Conservation (phyloP, 148 eudicot species). For the Vaccinium myrtillus region DNA sequence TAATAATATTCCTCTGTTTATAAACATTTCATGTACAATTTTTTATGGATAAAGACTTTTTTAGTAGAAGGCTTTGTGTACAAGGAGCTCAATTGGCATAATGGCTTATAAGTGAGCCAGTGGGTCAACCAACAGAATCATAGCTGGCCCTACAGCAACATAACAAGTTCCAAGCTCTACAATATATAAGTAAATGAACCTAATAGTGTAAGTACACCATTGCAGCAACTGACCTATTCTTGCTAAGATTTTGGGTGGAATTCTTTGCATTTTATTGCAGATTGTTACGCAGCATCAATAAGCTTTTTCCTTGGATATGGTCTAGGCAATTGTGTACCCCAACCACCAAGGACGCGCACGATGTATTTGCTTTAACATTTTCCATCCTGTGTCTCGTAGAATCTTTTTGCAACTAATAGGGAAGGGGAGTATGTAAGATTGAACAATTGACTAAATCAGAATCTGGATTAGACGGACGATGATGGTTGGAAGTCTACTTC, state of each 20-base stretch:
- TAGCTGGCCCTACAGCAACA: neutral
- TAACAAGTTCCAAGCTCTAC: slow-evolving; percentile 2
- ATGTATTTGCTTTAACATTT: neutral
- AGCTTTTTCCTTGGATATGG: neutral
- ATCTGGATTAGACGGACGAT: neutral
- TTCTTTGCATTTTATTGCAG: neutral
- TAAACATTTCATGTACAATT: neutral
- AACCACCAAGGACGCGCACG: neutral
- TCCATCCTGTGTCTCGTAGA: neutral
- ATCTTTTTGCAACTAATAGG: neutral
- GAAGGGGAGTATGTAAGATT: neutral
- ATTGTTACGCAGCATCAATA: neutral
- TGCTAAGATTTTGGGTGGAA: neutral
- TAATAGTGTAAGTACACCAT: neutral
- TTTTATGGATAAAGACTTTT: neutral
- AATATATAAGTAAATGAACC: neutral
- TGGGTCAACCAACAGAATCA: slow-evolving; percentile 1
- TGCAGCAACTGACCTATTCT: neutral
- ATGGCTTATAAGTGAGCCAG: neutral
- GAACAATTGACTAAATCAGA: neutral
- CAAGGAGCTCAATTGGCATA: neutral
- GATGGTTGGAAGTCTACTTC: neutral
- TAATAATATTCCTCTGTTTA: neutral
- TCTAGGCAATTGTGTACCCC: neutral
- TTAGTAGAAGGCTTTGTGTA: neutral